These are phyloP conservation scores for Pittosporum tobira DNA, from an alignment of 129 eudicot genomes.

Conservation along the genomic window DNA sequence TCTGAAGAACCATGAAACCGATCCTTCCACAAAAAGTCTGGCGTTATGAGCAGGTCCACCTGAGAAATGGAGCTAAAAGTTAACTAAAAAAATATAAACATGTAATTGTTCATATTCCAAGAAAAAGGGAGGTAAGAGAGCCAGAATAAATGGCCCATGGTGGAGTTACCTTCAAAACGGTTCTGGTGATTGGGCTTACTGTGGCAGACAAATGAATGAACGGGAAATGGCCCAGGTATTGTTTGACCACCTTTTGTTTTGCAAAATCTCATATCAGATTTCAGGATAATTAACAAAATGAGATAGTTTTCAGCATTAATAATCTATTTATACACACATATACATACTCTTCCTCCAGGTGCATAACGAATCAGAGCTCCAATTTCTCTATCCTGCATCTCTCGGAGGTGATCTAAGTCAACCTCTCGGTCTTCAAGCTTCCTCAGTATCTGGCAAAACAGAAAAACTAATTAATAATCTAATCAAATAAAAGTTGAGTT, in stretches of 20 bases:
- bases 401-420: constrained; percentile 73
- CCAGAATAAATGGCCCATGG: constrained; percentile 1
- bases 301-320: constrained; percentile 9
- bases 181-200: constrained; percentile 96
- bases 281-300: background rate
- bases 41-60: constrained; percentile 82
- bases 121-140: background rate
- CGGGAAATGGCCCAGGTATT: constrained; percentile 83
- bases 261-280: constrained; percentile 12
- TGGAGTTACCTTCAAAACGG: constrained; percentile 78
- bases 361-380: constrained; percentile 90
- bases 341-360: constrained; percentile 91
- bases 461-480: constrained; percentile 10
- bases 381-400: constrained; percentile 90
- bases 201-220: constrained; percentile 83
- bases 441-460: constrained; percentile 57
- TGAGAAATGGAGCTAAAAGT: constrained; percentile 24
- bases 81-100: background rate
- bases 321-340: too few relatives aligned
- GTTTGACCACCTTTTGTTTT: constrained; percentile 65
- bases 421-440: constrained; percentile 90
- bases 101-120: background rate
- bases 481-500: constrained; percentile 11
- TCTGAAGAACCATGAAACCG: constrained; percentile 96
- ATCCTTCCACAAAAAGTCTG: constrained; percentile 95